Conservation (phyloP, 768 basidiomycete genomes). For the Dacryopinax primogenitus region DNA sequence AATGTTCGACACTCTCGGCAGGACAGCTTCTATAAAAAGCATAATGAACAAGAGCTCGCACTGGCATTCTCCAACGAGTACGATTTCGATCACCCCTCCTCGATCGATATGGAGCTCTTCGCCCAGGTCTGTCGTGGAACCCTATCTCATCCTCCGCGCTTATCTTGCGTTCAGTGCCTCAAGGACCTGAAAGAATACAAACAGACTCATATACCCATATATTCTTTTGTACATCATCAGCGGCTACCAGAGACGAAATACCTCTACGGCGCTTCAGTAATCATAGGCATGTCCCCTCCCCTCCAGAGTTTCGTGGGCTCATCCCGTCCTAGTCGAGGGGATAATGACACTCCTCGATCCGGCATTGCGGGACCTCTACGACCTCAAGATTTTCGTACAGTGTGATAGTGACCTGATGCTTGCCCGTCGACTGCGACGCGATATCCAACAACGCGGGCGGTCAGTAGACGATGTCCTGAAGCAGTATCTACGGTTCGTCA, state of each 20-base stretch:
- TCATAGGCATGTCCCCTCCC: constrained; percentile 45
- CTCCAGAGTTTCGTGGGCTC: not conserved
- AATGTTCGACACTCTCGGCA: too few relatives aligned
- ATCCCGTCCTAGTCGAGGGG: constrained; percentile 52
- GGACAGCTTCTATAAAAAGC: constrained; percentile 89
- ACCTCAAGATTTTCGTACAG: constrained; percentile 90
- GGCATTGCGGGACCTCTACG: constrained; percentile 64
- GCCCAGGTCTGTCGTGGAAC: constrained; percentile 42
- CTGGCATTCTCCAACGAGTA: constrained; percentile 70
- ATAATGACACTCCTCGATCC: constrained; percentile 84
- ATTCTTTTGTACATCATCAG: constrained; percentile 87
- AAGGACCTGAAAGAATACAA: constrained; percentile 70
- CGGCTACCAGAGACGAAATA: constrained; percentile 67
- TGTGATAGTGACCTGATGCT: constrained; percentile 96
- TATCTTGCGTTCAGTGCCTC: constrained; percentile 46
- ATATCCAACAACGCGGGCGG: constrained; percentile 76
- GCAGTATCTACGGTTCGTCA: constrained; percentile 92
- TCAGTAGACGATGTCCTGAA: constrained; percentile 77
- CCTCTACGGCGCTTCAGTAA: constrained; percentile 83
- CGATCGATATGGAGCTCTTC: constrained; percentile 83
- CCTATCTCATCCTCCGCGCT: constrained; percentile 3
- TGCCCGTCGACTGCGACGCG: constrained; percentile 76
- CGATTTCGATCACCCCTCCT: constrained; percentile 86
- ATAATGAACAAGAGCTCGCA: constrained; percentile 62
- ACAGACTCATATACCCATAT: constrained; percentile 82